phyloP scores from a whole-genome alignment of 345 rosid species.

The Gossypioides kirkii region DNA sequence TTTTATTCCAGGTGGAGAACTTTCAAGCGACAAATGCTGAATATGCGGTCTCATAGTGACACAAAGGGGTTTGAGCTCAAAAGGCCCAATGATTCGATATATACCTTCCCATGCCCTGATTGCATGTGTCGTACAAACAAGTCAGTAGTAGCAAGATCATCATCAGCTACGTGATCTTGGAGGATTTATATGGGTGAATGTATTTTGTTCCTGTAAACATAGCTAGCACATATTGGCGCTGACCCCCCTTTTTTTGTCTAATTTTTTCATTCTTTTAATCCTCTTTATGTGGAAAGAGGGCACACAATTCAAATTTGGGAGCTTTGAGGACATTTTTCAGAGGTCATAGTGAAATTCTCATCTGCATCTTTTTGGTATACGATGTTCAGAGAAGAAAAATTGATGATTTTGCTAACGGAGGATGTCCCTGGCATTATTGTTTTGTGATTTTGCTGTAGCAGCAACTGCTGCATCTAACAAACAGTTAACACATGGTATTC shows the following conservation, averaged over 20 bases:
- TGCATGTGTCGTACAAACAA: conserved; percentile 86
- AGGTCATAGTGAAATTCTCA: conserved; percentile 25
- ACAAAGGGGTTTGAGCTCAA: conserved; percentile 88
- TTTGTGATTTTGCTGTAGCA: conserved; percentile 22
- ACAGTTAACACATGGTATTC: conserved; percentile 31
- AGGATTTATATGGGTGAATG: conserved; percentile 6
- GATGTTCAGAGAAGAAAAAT: conserved; percentile 25
- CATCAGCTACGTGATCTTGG: conserved; percentile 33
- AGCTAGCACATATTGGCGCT: conserved; percentile 27
- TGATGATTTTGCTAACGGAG: conserved; percentile 14
- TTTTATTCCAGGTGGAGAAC: conserved; percentile 69
- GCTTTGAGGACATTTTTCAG: conserved; percentile 29
- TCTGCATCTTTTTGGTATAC: conserved; percentile 30
- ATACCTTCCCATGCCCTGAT: conserved; percentile 93
- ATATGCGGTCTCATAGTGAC: conserved; percentile 88
- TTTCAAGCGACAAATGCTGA: conserved; percentile 86
- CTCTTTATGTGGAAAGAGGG: conserved; percentile 28
- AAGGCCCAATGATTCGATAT: conserved; percentile 79
- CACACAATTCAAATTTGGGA: conserved; percentile 28
- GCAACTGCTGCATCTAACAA: conserved; percentile 44
- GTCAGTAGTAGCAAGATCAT: conserved; percentile 43
- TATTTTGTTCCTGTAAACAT: conserved; percentile 21
- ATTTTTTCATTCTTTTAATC: conserved; percentile 47
- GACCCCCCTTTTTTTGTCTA: conserved; percentile 25
- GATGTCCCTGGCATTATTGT: conserved; percentile 24